A percentile compares a stretch with the other conserved stretches of the same genome.
Conservation (phyloP, 192 early-diverging fungal species). For the Rhizophagus sp. region DNA sequence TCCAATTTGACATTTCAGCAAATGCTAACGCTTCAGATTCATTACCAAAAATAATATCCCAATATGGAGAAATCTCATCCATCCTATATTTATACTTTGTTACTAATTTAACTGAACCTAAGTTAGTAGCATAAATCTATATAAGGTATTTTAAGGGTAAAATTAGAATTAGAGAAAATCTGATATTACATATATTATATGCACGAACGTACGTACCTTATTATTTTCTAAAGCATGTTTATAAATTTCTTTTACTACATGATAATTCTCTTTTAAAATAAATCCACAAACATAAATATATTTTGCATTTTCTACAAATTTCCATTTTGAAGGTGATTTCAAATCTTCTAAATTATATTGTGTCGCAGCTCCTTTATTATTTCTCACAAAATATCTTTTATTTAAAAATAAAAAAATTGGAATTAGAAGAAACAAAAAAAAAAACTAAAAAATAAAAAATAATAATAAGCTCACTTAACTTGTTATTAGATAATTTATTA, state of each 20-base stretch:
- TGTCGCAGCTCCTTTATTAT: constrained; percentile 91
- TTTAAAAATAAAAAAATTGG: neutral
- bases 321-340: constrained; percentile 85
- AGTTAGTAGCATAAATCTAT: constrained; percentile 82
- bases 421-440: neutral
- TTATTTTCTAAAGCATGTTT: constrained; percentile 81
- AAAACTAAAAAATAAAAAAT: neutral
- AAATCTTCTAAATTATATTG: constrained; percentile 51
- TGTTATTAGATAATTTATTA: constrained; percentile 84
- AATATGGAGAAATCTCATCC: constrained; percentile 79
- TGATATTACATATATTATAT: neutral
- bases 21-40: constrained; percentile 91
- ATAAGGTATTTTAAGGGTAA: neutral
- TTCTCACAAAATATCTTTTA: constrained; percentile 81
- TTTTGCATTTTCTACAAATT: constrained; percentile 81
- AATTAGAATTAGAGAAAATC: neutral
- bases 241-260: constrained; percentile 80
- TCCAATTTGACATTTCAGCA: constrained; percentile 69
- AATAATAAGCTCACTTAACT: constrained; percentile 30
- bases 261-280: constrained; percentile 89
- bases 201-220: constrained; percentile 53
- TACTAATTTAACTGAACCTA: constrained; percentile 92
- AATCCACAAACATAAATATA: constrained; percentile 94
- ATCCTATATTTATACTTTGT: constrained; percentile 81
- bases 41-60: constrained; percentile 95